Conservation (phyloP, 2,329 filamentous ascomycete genomes). For the Colletotrichum camelliae region DNA sequence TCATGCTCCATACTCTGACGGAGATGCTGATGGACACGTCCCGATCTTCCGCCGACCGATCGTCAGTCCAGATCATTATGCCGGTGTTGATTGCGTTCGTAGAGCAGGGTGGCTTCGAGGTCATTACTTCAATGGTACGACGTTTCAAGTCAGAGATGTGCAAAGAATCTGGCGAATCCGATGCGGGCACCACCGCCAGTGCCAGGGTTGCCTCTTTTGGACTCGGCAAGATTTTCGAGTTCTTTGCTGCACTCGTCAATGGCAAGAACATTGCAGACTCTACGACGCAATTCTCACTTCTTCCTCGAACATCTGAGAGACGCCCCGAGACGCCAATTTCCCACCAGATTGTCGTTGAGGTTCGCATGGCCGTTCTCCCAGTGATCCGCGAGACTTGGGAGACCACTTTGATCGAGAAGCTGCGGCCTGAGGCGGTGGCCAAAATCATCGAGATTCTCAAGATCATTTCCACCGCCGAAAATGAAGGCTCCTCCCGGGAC, state of each 20-base stretch:
- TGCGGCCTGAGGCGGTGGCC: conserved; percentile 77
- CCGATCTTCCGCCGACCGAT: conserved; percentile 53
- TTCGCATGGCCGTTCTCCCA: conserved; percentile 81
- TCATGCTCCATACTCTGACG: conserved; percentile 78
- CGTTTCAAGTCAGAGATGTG: conserved; percentile 67
- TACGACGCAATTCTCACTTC: conserved; percentile 56
- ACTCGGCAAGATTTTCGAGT: conserved; percentile 82
- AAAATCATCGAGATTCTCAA: conserved; percentile 85
- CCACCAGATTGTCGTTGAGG: conserved; percentile 83
- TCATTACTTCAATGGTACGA: conserved; percentile 74
- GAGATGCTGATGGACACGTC: conserved; percentile 76
- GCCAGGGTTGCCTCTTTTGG: conserved; percentile 42
- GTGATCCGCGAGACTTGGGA: conserved; percentile 83
- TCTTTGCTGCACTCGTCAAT: conserved; percentile 79
- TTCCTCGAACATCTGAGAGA: conserved; percentile 44
- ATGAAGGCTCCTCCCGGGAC: conserved; percentile 60
- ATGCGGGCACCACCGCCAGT: conserved; percentile 15
- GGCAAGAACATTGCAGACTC: conserved; percentile 84
- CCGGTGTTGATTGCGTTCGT: conserved; percentile 89
- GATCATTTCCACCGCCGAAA: conserved; percentile 77
- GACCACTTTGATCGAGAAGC: conserved; percentile 81
- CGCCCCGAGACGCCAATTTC: conserved; percentile 49
- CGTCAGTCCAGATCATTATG: conserved; percentile 64
- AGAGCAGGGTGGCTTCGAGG: conserved; percentile 75
- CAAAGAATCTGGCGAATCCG: conserved; percentile 30